Evolutionary conservation across 768 basidiomycete genomes (phyloP), one percentile per base, ranked within the genome.

Genomic region (Hypholoma sublateritium): DNA sequence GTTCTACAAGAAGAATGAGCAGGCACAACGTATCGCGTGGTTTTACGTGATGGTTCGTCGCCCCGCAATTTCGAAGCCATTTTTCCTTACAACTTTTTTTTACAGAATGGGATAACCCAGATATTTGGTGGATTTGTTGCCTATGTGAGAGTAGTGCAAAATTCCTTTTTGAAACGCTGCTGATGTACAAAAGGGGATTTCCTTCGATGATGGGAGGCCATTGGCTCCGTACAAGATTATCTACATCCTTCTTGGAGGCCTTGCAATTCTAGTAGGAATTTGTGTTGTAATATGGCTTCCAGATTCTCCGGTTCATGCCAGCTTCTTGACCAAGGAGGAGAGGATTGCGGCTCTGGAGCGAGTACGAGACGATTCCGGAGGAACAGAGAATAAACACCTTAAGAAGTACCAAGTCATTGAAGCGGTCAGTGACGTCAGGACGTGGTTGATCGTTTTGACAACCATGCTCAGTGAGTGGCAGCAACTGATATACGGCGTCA

Each of bases 1-100:
- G 80, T 87, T 86, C 64, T 87, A 86, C 70, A 84, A 82, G 74
- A 87, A 86, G 69, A 73, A 84, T 50, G 86, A 87, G 61, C 85
- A 87, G 80, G 84, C 82, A 0, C 76, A 72, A 16, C 77, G 85
- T 6, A 81, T 87, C 16, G 80, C 82, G 4, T 85, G 80, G 77
- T 87, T 87, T 68, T 88, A 87, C 67, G 76, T 85, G 28, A 85
- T 86, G 83, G 85, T 83, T 63, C 28, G 21, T n/a, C 6, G 9
- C 22, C 21, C 34, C 45, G 6, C 34, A 24, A 32, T 19, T 7
- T 25, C 43, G 44, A 13, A 24, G 34, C 14, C 35, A 24, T 22
- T 24, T 41, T n/a, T 11, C 50, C 36, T 32, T 21, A 28, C 21
- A 28, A 12, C 13, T 28, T 12, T 32, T 4, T 56, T 16, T 7